phyloP scores from a whole-genome alignment of 805 yeast species.

The Hermanozyma aechmeae region DNA sequence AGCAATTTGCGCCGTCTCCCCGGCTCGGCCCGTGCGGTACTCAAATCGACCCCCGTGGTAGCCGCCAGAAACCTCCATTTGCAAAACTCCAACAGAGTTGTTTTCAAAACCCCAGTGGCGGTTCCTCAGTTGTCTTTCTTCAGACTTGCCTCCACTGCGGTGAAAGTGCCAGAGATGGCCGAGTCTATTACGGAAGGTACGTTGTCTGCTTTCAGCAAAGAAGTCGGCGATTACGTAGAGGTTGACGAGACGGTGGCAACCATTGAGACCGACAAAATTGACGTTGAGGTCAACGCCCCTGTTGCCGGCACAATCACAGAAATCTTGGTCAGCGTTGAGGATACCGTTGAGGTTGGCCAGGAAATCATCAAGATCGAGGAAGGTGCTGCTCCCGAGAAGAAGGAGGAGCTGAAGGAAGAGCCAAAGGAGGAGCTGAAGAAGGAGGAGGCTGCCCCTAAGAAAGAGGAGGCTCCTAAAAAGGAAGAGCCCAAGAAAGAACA shows the following conservation, averaged over 20 bases:
- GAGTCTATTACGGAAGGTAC: conserved; percentile 98
- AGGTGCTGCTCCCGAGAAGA: conserved; percentile 23
- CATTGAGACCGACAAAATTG: conserved; percentile 97
- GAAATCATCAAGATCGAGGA: conserved; percentile 82
- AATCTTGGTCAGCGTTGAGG: conserved; percentile 73
- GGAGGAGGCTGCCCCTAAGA: conserved; percentile 15
- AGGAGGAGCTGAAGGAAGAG: conserved; percentile 7
- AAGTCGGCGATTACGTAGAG: conserved; percentile 81
- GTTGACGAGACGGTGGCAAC: conserved; percentile 91
- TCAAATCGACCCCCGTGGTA: conserved; percentile 3
- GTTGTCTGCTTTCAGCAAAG: conserved; percentile 52
- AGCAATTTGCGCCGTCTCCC: conserved; percentile 19
- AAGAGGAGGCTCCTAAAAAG: conserved; percentile 22
- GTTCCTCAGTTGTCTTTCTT: conserved; percentile 13
- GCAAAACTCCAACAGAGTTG: conserved; percentile 1
- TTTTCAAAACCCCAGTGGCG: neutral
- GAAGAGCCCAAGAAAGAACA: conserved; percentile 16
- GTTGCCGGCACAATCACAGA: conserved; percentile 83
- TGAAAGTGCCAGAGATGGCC: conserved; percentile 97
- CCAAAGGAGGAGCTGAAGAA: conserved; percentile 18
- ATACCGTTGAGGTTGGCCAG: conserved; percentile 94
- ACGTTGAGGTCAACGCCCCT: conserved; percentile 94
- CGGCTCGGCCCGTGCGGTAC: conserved; percentile 6
- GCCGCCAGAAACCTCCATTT: conserved; percentile 1
- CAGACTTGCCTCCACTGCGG: conserved; percentile 37